A percentile compares a stretch with the other conserved stretches of the same genome.
These are phyloP conservation scores for Oryza meridionalis DNA, from an alignment of 176 grass and related monocot species.

Conservation along the genomic window DNA sequence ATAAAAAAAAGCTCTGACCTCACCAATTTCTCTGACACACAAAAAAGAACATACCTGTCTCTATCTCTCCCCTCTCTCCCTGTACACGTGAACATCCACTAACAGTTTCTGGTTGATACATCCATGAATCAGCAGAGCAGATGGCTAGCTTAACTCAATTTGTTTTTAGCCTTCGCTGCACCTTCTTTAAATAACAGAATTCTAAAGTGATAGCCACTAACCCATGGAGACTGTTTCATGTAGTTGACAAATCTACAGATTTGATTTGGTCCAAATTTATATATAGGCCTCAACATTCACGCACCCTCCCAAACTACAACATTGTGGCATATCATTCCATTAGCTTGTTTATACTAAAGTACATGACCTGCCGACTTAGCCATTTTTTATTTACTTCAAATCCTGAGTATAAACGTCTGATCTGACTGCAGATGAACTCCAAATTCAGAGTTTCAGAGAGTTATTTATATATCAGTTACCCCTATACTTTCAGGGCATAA, in stretches of 20 bases:
- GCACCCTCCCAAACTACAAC: constrained; percentile 27
- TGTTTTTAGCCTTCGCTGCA: constrained; percentile 22
- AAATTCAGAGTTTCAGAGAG: neutral
- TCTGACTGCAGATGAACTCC: constrained; percentile 38
- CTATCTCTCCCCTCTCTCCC: neutral
- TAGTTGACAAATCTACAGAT: constrained; percentile 42
- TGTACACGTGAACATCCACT: neutral
- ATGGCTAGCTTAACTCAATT: neutral
- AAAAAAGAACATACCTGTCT: neutral
- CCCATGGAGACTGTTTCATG: constrained; percentile 17
- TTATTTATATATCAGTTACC: neutral
- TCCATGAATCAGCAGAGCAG: constrained; percentile 35
- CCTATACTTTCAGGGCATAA: constrained; percentile 24
- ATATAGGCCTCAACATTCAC: constrained; percentile 40
- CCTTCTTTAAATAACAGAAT: constrained; percentile 35
- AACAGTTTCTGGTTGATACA: neutral
- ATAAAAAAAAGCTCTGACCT: too few relatives aligned
- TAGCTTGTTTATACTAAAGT: neutral
- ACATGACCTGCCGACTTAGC: neutral
- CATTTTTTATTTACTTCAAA: constrained; percentile 14
- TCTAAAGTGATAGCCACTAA: constrained; percentile 42
- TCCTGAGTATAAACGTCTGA: neutral
- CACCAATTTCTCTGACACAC: neutral
- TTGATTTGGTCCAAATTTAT: constrained; percentile 51
- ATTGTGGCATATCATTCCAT: neutral